These are phyloP conservation scores for Mycena leptocephala DNA, from an alignment of 768 basidiomycete genomes.

Conservation along the genomic window DNA sequence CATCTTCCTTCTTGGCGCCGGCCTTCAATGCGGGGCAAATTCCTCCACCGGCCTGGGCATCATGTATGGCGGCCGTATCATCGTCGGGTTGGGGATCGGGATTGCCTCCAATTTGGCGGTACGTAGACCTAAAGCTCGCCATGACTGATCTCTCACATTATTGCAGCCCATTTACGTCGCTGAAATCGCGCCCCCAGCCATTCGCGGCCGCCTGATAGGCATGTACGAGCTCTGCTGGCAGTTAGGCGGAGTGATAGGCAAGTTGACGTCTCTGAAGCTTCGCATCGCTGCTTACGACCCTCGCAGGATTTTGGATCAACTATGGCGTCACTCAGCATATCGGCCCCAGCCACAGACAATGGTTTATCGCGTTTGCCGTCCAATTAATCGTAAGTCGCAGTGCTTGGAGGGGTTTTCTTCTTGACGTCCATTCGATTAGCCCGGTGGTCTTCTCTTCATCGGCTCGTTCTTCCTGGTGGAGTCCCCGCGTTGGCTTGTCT, in stretches of 20 bases:
- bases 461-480: constrained; percentile 52
- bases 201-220: constrained; percentile 65
- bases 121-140: background rate
- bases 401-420: background rate
- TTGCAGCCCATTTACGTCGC: constrained; percentile 58
- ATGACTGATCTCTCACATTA: background rate
- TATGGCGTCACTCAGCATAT: constrained; percentile 53
- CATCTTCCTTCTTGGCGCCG: constrained; percentile 60
- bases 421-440: constrained; percentile 36
- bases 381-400: constrained; percentile 51
- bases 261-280: constrained; percentile 13
- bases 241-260: constrained; percentile 61
- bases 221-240: constrained; percentile 67
- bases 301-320: constrained; percentile 55
- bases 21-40: constrained; percentile 54
- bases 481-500: constrained; percentile 57
- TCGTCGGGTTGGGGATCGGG: constrained; percentile 61
- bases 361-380: constrained; percentile 57
- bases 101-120: constrained; percentile 53
- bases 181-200: constrained; percentile 61
- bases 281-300: background rate
- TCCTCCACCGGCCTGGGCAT: constrained; percentile 52
- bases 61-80: constrained; percentile 60
- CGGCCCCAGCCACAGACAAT: constrained; percentile 48
- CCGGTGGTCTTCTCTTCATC: constrained; percentile 52